phyloP scores from a whole-genome alignment of 331 rosid species.

The Pyracantha coccinea region DNA sequence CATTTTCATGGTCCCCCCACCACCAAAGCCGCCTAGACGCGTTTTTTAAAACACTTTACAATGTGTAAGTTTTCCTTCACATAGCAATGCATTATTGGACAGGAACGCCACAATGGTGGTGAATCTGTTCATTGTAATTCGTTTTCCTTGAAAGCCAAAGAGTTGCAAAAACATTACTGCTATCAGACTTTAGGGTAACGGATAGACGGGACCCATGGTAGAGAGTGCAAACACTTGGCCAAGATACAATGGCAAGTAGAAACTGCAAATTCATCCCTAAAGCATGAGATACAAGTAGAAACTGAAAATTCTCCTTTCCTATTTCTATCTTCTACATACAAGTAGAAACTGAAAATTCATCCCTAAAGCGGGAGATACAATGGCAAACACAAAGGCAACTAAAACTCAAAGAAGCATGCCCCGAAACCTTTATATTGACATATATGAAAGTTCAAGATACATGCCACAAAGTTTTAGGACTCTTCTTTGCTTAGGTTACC shows the following conservation, averaged over 20 bases:
- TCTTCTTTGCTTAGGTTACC: constrained; percentile 53
- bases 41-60: too few relatives aligned
- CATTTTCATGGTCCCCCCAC: too few relatives aligned
- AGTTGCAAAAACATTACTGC: neutral
- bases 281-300: neutral
- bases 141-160: neutral
- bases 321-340: neutral
- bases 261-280: neutral
- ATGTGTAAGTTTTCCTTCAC: too few relatives aligned
- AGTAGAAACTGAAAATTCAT: neutral
- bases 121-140: too few relatives aligned
- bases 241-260: neutral
- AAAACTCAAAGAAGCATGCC: neutral
- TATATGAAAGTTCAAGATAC: neutral
- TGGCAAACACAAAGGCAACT: neutral
- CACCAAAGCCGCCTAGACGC: too few relatives aligned
- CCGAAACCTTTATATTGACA: neutral
- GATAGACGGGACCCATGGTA: neutral
- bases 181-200: neutral
- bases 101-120: too few relatives aligned
- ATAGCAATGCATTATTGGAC: too few relatives aligned
- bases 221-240: neutral
- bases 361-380: neutral
- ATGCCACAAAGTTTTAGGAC: constrained; percentile 9
- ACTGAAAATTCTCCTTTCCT: neutral